Evolutionary conservation across 2,329 filamentous ascomycete genomes (phyloP).

Genomic region (Penicillium sp.): DNA sequence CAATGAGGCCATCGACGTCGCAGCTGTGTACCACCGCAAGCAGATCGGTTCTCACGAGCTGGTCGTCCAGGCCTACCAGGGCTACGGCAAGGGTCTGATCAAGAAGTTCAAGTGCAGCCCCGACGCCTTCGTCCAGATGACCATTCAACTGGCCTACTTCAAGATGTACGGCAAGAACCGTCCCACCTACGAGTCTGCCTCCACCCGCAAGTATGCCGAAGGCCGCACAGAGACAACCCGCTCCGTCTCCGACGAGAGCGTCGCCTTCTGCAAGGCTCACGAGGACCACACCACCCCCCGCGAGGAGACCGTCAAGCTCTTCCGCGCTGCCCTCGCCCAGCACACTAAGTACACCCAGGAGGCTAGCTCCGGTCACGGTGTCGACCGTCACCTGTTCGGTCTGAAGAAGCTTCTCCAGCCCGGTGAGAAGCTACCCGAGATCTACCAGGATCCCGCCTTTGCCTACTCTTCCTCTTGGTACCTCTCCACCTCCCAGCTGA

Average conservation of each 20-base stretch:
- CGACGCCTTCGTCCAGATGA: slow-evolving; percentile 96
- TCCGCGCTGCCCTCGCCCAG: slow-evolving; percentile 75
- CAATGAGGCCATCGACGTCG: slow-evolving; percentile 73
- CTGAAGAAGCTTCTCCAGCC: slow-evolving; percentile 84
- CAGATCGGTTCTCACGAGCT: slow-evolving; percentile 88
- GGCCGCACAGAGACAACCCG: slow-evolving; percentile 96
- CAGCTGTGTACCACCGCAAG: slow-evolving; percentile 72
- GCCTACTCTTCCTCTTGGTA: slow-evolving; percentile 84
- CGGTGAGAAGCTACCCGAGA: slow-evolving; percentile 74
- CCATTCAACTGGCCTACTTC: slow-evolving; percentile 96
- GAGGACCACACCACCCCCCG: slow-evolving; percentile 63
- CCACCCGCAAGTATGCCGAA: slow-evolving; percentile 91
- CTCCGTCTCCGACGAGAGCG: slow-evolving; percentile 83
- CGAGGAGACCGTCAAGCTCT: slow-evolving; percentile 67
- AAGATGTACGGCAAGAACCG: slow-evolving; percentile 99
- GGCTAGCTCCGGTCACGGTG: slow-evolving; percentile 86
- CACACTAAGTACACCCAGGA: slow-evolving; percentile 90
- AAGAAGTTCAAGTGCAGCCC: slow-evolving; percentile 99
- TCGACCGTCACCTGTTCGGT: slow-evolving; percentile 95
- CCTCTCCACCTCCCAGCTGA: slow-evolving; percentile 83
- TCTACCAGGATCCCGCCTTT: slow-evolving; percentile 86
- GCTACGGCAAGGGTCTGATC: slow-evolving; percentile 96
- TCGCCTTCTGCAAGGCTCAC: slow-evolving; percentile 87
- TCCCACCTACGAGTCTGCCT: slow-evolving; percentile 95
- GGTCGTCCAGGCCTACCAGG: slow-evolving; percentile 91